Conservation (phyloP, 352 stramenopile species). For the Phytopythium mirpurense region DNA sequence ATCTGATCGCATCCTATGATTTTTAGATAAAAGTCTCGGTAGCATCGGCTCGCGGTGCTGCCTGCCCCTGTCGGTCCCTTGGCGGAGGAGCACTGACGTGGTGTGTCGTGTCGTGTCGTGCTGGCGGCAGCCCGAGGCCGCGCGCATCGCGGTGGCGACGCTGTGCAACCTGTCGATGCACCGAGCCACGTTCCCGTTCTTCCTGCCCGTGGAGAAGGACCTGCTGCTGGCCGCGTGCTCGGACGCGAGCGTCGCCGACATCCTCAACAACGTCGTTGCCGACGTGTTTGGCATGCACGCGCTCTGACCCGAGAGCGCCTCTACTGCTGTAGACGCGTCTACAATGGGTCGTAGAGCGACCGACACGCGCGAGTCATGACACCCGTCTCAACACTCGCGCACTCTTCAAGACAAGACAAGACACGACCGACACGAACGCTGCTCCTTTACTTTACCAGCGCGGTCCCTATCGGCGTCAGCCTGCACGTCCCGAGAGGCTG, state of each 20-base stretch:
- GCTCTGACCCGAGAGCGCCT: conserved; percentile 40
- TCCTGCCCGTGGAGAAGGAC: conserved; percentile 73
- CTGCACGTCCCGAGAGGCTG: too few relatives aligned
- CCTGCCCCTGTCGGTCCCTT: too few relatives aligned
- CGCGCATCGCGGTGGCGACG: conserved; percentile 65
- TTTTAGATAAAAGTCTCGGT: too few relatives aligned
- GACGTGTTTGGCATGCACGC: conserved; percentile 83
- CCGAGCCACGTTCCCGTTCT: conserved; percentile 68
- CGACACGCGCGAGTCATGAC: too few relatives aligned
- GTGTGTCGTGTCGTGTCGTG: conserved; percentile 9
- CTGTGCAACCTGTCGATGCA: conserved; percentile 78
- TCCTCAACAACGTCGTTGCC: conserved; percentile 76
- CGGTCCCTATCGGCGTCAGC: not conserved
- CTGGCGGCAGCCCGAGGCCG: conserved; percentile 46
- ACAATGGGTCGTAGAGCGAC: too few relatives aligned
- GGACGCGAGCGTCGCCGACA: conserved; percentile 70
- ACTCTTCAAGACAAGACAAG: too few relatives aligned
- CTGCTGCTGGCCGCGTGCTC: conserved; percentile 68
- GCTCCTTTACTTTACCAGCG: conserved; percentile 1
- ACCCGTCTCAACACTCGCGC: too few relatives aligned
- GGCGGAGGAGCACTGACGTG: too few relatives aligned
- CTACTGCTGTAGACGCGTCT: too few relatives aligned
- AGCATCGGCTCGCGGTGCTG: too few relatives aligned
- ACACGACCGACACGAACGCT: too few relatives aligned
- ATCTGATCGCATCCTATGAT: too few relatives aligned